Evolutionary conservation across 1,284 basidiomycete species (phyloP), one percentile per base, ranked within the genome.

Genomic region (Earliella scabrosa): DNA sequence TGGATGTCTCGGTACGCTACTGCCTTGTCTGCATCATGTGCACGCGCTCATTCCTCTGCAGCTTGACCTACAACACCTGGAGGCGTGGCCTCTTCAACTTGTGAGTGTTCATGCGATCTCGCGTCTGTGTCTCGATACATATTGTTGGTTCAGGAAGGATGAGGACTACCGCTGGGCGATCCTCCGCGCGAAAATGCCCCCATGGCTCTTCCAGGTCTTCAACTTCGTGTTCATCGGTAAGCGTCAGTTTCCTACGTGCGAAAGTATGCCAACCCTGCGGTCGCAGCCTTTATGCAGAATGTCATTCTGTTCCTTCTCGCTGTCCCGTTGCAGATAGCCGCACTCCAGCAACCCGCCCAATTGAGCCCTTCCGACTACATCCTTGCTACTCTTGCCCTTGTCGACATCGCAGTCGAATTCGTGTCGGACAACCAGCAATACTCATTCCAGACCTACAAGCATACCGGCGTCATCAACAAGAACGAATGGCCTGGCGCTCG

Each of bases 161-260:
- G 93, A 95, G 71, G 96, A 98, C 72, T 98, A 98, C 69, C 89
- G 96, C 27, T 98, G 95, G 91, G 84, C 81, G 2, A 74, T 93
- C 45, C 78, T 97, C 11, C 85, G 93, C 35, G 71, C 77, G 49
- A 79, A 86, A 52, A 70, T 97, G 21, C 86, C 88, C 2, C 61
- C 77, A 2, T 84, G 81, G 77, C 68, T 90, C 16, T 97, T 95
- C 80, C 87, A 93, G 61, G 60, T 97, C 32, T 68, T 89, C 52
- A 95, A 96, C 72, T 70, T 98, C 31, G 79, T 82, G 23, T 97
- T 96, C 74, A 90, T 98, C 54, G 81, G 86, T 84, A 64, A 29
- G 76, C 63, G 6, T 13, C 18, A 18, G 6, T 5, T 41, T 21
- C 3, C 5, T 4, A 2, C 21, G 14, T 20, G 16, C 44, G 18